Conservation (phyloP, 2,329 filamentous ascomycete species). For the Claviceps fusiformis region DNA sequence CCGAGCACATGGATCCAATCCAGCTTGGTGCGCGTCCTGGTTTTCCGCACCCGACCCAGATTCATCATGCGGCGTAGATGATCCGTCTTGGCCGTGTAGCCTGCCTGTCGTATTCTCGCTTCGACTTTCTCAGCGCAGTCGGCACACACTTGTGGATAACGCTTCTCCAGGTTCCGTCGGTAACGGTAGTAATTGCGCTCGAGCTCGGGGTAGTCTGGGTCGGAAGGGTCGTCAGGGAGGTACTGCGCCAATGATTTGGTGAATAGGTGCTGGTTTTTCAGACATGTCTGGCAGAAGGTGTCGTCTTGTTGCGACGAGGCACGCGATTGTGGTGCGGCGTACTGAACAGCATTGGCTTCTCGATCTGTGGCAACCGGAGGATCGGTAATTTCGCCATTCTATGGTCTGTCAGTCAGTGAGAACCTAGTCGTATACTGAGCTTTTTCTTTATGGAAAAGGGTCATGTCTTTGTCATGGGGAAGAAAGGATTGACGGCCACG, state of each 20-base stretch:
- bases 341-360: slow-evolving; percentile 29
- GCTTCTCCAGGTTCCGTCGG: slow-evolving; percentile 57
- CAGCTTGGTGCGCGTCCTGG: slow-evolving; percentile 21
- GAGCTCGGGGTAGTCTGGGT: slow-evolving; percentile 56
- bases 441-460: no score
- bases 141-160: slow-evolving; percentile 81
- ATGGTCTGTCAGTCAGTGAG: slow-evolving; percentile 6
- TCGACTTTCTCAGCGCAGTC: slow-evolving; percentile 66
- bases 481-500: background rate
- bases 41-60: slow-evolving; percentile 33
- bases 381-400: slow-evolving; percentile 84
- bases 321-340: slow-evolving; percentile 27
- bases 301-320: slow-evolving; percentile 14
- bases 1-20: slow-evolving; percentile 30
- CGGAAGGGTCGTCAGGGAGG: slow-evolving; percentile 47
- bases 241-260: slow-evolving; percentile 68
- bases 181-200: slow-evolving; percentile 58
- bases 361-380: slow-evolving; percentile 50
- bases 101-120: slow-evolving; percentile 52
- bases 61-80: slow-evolving; percentile 64
- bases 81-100: slow-evolving; percentile 75
- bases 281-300: slow-evolving; percentile 61
- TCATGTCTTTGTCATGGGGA: no score
- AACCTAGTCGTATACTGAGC: background rate
- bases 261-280: slow-evolving; percentile 80